Evolutionary conservation across 495 filamentous ascomycete genomes (phyloP).

Genomic region (Bryoglossum gracile): DNA sequence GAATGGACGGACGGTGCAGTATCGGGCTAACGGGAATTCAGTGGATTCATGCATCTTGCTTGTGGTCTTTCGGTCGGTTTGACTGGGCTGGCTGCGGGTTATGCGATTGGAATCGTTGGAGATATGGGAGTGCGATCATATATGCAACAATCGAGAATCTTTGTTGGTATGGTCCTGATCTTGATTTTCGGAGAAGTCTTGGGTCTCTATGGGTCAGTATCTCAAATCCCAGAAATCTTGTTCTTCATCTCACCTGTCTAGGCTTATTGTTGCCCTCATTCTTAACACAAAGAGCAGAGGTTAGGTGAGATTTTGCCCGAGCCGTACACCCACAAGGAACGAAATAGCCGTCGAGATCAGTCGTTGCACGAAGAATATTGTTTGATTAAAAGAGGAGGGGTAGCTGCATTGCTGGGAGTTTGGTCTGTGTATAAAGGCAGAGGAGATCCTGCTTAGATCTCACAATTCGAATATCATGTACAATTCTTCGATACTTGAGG

Average conservation of each 20-base stretch:
- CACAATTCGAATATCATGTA: constrained; percentile 18
- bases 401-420: constrained; percentile 25
- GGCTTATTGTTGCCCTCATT: constrained; percentile 52
- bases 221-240: not conserved
- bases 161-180: constrained; percentile 97
- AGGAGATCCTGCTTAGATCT: constrained; percentile 6
- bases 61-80: constrained; percentile 89
- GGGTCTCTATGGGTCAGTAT: constrained; percentile 85
- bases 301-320: constrained; percentile 3
- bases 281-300: constrained; percentile 42
- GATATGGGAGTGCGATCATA: constrained; percentile 90
- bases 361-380: constrained; percentile 10
- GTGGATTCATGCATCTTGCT: constrained; percentile 87
- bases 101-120: constrained; percentile 92
- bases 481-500: not conserved
- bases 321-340: not conserved
- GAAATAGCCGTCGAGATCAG: not conserved
- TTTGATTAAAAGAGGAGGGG: constrained; percentile 19
- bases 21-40: constrained; percentile 10
- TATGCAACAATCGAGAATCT: constrained; percentile 91
- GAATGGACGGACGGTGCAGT: not conserved
- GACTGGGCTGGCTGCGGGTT: constrained; percentile 90
- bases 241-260: constrained; percentile 20
- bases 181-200: constrained; percentile 98
- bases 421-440: constrained; percentile 21